Conservation (phyloP, 208 protist genomes). For the Crithidia acanthocephali region DNA sequence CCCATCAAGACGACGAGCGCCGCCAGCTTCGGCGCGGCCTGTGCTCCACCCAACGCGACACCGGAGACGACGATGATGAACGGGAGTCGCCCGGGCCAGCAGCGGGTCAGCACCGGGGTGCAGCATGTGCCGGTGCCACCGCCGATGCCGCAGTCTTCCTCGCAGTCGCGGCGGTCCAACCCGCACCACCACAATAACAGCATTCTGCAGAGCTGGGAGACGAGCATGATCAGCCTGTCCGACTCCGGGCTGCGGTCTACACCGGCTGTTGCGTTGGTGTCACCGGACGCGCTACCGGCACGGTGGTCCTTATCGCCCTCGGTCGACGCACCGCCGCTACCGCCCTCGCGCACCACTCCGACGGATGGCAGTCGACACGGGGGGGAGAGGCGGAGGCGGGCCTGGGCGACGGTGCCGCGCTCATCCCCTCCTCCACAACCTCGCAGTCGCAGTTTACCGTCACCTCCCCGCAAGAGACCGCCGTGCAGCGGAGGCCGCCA, state of each 20-base stretch:
- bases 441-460: slow-evolving; percentile 3
- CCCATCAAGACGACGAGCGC: neutral
- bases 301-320: neutral
- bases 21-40: neutral
- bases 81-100: neutral
- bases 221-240: slow-evolving; percentile 11
- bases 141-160: neutral
- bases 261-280: neutral
- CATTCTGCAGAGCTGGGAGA: slow-evolving; percentile 9
- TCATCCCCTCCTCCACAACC: neutral
- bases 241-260: neutral
- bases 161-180: slow-evolving; percentile 9
- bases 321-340: neutral
- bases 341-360: neutral
- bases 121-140: slow-evolving; percentile 20
- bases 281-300: neutral
- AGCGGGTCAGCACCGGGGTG: slow-evolving; percentile 9
- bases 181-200: slow-evolving; percentile 11
- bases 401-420: neutral
- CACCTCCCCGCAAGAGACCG: neutral
- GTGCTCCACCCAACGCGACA: neutral
- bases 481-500: neutral
- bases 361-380: too few relatives aligned
- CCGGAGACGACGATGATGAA: neutral
- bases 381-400: neutral